Evolutionary conservation across 805 yeast genomes (phyloP), one percentile per base, ranked within the genome.

Genomic region (Candida vaughaniae): DNA sequence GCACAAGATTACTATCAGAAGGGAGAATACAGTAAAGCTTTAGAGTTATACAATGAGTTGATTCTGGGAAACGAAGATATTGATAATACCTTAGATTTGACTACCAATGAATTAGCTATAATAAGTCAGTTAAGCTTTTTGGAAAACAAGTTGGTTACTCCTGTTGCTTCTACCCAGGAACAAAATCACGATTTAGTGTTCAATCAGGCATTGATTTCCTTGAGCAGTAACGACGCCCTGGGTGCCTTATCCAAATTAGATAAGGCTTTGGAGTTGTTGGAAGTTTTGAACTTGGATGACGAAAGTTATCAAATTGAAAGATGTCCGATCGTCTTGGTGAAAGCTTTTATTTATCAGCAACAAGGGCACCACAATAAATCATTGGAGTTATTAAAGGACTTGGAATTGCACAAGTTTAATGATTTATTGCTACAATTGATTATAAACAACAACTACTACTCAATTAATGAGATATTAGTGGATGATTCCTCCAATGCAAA

Each of bases 21-120:
- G 17, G 83, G 81, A 10, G 55, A 66, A 25, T 51, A 58, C 32
- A 32, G 42, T 1, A 58, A 66, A 20, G 75, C 87, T 0, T 58
- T 70, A 41, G 50, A 53, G 6, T 35, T 78, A 3, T 84, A 82
- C 51, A 56, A 56, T 25, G 61, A 60, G 4, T 58, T 76, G 39
- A 52, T 68, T 26, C 33, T 55, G 3, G 35, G 55, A 6, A 49
- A 60, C 32, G 43, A 42, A 10, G 52, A 60, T 17, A 62, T 60
- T 29, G 75, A 71, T 36, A 82, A 73, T 46, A 49, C 48, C 16
- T 49, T 66, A 25, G 90, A 82, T 55, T 53, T 81, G 38, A 51
- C 66, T 19, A 81, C 80, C 29, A 84, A 84, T 53, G 85, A 82
- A 56, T 69, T 82, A 41, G 88, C 90, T 3, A 70, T 78, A n/a